Evolutionary conservation across 192 early-diverging fungal species (phyloP).

Genomic region (Rhizophlyctis rosea): DNA sequence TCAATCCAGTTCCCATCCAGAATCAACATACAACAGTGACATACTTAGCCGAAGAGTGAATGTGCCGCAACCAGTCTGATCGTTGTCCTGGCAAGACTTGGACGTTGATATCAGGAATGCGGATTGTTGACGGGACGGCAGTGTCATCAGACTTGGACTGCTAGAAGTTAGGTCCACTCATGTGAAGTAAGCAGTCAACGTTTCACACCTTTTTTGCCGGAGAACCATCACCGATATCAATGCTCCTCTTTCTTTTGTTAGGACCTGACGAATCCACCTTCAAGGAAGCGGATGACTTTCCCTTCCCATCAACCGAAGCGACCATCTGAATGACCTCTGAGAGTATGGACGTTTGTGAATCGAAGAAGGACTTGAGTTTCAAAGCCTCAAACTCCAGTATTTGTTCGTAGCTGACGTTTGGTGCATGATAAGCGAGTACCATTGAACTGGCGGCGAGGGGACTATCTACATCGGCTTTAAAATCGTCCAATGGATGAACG

Average conservation of each 20-base stretch:
- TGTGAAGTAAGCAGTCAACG: too few relatives aligned
- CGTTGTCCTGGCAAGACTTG: conserved; percentile 30
- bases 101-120: conserved; percentile 24
- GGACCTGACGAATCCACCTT: too few relatives aligned
- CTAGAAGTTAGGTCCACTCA: too few relatives aligned
- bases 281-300: too few relatives aligned
- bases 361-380: too few relatives aligned
- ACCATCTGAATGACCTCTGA: too few relatives aligned
- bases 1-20: too few relatives aligned
- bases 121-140: background rate
- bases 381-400: too few relatives aligned
- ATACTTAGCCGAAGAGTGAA: conserved; percentile 9
- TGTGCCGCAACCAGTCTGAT: conserved; percentile 21
- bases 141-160: background rate
- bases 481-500: too few relatives aligned
- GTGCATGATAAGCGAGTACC: conserved; percentile 10
- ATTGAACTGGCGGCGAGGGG: conserved; percentile 16
- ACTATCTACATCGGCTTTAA: conserved; percentile 8
- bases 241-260: background rate
- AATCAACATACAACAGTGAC: too few relatives aligned
- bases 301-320: too few relatives aligned
- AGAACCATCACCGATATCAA: background rate
- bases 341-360: too few relatives aligned
- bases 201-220: background rate
- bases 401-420: conserved; percentile 10